Conservation (phyloP, 352 stramenopile genomes). For the Globisporangium nagaii region DNA sequence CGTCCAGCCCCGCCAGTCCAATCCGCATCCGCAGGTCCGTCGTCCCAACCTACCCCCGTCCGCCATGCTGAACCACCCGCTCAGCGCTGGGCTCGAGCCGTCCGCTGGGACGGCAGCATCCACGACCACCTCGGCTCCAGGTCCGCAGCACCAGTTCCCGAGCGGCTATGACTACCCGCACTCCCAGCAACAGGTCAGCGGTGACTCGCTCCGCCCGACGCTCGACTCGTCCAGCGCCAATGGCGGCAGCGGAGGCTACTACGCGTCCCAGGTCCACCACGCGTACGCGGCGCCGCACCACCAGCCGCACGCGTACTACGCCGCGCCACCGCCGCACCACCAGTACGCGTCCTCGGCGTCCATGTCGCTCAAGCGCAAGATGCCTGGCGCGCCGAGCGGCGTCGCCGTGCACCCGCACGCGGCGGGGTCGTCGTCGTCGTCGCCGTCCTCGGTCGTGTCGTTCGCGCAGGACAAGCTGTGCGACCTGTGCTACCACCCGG, state of each 20-base stretch:
- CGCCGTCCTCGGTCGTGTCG: neutral
- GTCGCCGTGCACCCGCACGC: neutral
- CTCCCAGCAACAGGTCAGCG: constrained; percentile 22
- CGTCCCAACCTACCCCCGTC: neutral
- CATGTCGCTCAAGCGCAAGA: constrained; percentile 38
- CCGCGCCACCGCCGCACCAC: constrained; percentile 1
- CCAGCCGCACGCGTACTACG: neutral
- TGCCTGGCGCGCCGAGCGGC: constrained; percentile 12
- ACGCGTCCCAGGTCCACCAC: constrained; percentile 29
- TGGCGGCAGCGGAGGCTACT: too few species aligned
- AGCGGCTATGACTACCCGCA: constrained; percentile 23
- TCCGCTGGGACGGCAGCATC: neutral
- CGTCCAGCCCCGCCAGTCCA: neutral
- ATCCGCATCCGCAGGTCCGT: neutral
- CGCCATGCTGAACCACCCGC: constrained; percentile 10
- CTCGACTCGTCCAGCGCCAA: too few species aligned
- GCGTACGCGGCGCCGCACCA: constrained; percentile 11
- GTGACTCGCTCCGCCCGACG: constrained; percentile 23
- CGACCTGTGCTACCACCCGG: constrained; percentile 73
- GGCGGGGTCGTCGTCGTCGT: neutral
- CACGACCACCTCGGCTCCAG: neutral
- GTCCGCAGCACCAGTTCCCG: constrained; percentile 5
- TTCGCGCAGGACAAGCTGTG: constrained; percentile 40
- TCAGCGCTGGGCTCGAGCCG: constrained; percentile 5
- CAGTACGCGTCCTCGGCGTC: constrained; percentile 16